These are phyloP conservation scores for Aspergillus udagawae DNA, from an alignment of 2,329 filamentous ascomycete species.

Conservation along the genomic window DNA sequence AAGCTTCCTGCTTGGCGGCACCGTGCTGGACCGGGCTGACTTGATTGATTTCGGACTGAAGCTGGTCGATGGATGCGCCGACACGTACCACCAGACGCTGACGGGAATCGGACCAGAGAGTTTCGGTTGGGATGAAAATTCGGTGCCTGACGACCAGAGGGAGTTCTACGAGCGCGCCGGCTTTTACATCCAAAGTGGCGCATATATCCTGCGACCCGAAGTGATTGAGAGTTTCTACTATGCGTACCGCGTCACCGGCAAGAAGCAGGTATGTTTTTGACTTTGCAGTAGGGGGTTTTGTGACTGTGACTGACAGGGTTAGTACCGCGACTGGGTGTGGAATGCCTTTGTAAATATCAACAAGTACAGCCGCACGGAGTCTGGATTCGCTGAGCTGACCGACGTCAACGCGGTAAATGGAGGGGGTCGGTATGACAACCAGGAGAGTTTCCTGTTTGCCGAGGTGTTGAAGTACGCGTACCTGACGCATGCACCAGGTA, in stretches of 20 bases:
- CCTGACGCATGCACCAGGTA: constrained; percentile 57
- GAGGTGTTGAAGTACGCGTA: constrained; percentile 84
- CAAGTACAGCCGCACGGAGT: constrained; percentile 57
- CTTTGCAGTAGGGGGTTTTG: too few species aligned
- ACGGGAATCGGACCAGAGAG: constrained; percentile 74
- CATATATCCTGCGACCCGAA: constrained; percentile 72
- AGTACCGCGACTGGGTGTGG: constrained; percentile 82
- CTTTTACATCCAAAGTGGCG: constrained; percentile 62
- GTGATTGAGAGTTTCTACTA: constrained; percentile 85
- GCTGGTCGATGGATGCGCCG: constrained; percentile 68
- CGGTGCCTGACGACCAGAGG: constrained; percentile 43
- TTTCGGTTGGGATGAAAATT: constrained; percentile 60
- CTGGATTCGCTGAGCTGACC: constrained; percentile 62
- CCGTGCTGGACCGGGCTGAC: constrained; percentile 60
- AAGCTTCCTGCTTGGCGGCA: constrained; percentile 77
- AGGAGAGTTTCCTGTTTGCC: constrained; percentile 85
- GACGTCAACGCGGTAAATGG: constrained; percentile 64
- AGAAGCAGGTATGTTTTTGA: constrained; percentile 47
- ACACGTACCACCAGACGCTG: constrained; percentile 64
- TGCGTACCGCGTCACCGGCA: constrained; percentile 73
- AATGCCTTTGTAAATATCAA: constrained; percentile 69
- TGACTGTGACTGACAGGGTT: constrained; percentile 6
- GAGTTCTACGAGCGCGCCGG: constrained; percentile 64
- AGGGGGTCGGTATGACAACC: constrained; percentile 62
- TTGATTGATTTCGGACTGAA: constrained; percentile 72